phyloP scores from a whole-genome alignment of 805 yeast genomes.

The Phaffomyces thermotolerans region DNA sequence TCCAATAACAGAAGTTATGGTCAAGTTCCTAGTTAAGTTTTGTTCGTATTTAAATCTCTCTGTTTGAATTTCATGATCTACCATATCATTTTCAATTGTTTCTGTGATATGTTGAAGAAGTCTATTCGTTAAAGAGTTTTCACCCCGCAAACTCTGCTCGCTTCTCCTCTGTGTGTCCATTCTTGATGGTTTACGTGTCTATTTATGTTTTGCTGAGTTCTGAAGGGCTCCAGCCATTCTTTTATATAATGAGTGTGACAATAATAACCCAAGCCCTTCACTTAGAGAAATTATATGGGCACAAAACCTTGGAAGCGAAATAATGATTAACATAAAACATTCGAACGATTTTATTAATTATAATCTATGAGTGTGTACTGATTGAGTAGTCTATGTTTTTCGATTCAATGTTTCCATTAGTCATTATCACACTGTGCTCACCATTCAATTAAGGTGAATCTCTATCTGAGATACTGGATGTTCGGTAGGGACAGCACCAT shows the following conservation, averaged over 20 bases:
- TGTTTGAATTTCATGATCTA: constrained; percentile 34
- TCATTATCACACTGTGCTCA: not conserved
- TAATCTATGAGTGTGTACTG: too few species aligned
- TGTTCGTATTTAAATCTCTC: constrained; percentile 73
- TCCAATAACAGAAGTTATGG: constrained; percentile 66
- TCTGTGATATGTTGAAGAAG: constrained; percentile 16
- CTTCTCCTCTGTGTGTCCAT: constrained; percentile 1
- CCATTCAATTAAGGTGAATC: not conserved
- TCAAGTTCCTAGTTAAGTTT: constrained; percentile 58
- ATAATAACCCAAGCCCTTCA: too few species aligned
- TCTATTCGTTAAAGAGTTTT: constrained; percentile 8
- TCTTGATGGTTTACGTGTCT: not conserved
- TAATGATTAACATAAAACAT: too few species aligned
- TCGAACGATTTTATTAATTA: too few species aligned
- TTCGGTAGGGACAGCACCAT: not conserved
- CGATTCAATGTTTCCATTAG: too few species aligned
- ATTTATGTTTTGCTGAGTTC: too few species aligned
- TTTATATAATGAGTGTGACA: too few species aligned
- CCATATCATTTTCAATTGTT: constrained; percentile 20
- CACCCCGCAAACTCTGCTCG: constrained; percentile 1
- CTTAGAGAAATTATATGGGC: too few species aligned
- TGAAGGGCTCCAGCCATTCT: too few species aligned
- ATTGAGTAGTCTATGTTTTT: too few species aligned
- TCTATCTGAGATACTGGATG: not conserved
- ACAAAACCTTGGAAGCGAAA: too few species aligned